Evolutionary conservation across 2,329 filamentous ascomycete species (phyloP).

Genomic region (Fusarium sp.): DNA sequence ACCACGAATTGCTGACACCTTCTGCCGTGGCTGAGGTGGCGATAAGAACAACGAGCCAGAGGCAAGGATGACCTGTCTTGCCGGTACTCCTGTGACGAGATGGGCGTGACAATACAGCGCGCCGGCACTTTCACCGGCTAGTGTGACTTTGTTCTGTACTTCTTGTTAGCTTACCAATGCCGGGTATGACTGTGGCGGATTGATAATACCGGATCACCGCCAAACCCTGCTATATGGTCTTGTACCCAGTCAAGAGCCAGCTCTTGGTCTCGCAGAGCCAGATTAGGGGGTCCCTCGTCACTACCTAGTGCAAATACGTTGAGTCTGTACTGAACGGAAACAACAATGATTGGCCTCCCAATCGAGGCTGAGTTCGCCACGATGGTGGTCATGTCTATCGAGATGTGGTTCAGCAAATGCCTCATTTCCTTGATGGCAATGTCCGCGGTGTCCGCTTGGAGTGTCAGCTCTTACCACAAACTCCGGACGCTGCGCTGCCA

Average conservation of each 20-base stretch:
- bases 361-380: slow-evolving; percentile 52
- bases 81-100: slow-evolving; percentile 49
- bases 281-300: slow-evolving; percentile 52
- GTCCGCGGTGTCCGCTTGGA: fast-evolving
- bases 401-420: not conserved
- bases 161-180: not conserved
- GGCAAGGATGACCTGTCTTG: slow-evolving; percentile 52
- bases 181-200: not conserved
- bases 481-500: slow-evolving; percentile 55
- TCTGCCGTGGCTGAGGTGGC: slow-evolving; percentile 52
- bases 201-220: slow-evolving; percentile 45
- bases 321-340: slow-evolving; percentile 43
- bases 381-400: slow-evolving; percentile 41
- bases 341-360: slow-evolving; percentile 38
- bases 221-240: slow-evolving; percentile 44
- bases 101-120: slow-evolving; percentile 61
- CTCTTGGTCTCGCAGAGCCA: slow-evolving; percentile 54
- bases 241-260: slow-evolving; percentile 51
- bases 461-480: slow-evolving; percentile 52
- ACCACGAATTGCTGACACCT: not conserved
- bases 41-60: slow-evolving; percentile 60
- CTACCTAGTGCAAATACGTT: slow-evolving; percentile 58
- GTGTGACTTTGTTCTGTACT: slow-evolving; percentile 54
- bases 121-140: slow-evolving; percentile 61
- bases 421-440: too few relatives aligned